phyloP scores from a whole-genome alignment of 192 early-diverging fungal species.

The Pilobolus umbonatus region DNA sequence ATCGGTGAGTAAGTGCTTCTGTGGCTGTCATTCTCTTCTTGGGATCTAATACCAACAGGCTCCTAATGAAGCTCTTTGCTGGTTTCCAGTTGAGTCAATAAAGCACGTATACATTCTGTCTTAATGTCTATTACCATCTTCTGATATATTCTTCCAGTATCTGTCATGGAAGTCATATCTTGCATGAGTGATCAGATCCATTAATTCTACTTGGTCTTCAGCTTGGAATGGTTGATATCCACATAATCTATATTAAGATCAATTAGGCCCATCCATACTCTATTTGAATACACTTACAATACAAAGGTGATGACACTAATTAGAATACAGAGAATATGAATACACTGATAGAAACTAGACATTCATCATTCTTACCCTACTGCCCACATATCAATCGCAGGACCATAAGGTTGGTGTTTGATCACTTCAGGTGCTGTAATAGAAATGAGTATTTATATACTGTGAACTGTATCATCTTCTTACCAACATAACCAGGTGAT shows the following conservation, averaged over 20 bases:
- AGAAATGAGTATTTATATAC: neutral
- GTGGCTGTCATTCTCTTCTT: slow-evolving; percentile 68
- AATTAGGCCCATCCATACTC: neutral
- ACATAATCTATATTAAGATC: slow-evolving; percentile 49
- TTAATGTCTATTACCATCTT: slow-evolving; percentile 53
- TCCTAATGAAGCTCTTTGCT: slow-evolving; percentile 80
- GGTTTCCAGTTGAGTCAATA: neutral
- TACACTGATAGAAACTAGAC: neutral
- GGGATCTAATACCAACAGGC: slow-evolving; percentile 63
- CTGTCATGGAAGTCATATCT: slow-evolving; percentile 67
- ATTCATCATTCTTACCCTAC: slow-evolving; percentile 49
- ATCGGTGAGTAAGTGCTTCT: slow-evolving; percentile 81
- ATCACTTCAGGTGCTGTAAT: slow-evolving; percentile 78
- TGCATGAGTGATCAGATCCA: slow-evolving; percentile 57
- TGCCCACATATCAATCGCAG: slow-evolving; percentile 92
- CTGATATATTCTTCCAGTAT: slow-evolving; percentile 81
- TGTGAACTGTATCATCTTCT: neutral
- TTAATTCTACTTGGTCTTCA: slow-evolving; percentile 51
- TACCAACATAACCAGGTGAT: slow-evolving; percentile 72
- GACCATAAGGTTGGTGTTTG: slow-evolving; percentile 76
- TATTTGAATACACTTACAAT: slow-evolving; percentile 43
- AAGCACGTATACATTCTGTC: neutral
- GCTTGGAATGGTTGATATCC: slow-evolving; percentile 77
- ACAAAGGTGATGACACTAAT: slow-evolving; percentile 84
- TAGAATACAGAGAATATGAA: neutral